Evolutionary conservation across 2,329 filamentous ascomycete species (phyloP).

Genomic region (Dothistroma pini): DNA sequence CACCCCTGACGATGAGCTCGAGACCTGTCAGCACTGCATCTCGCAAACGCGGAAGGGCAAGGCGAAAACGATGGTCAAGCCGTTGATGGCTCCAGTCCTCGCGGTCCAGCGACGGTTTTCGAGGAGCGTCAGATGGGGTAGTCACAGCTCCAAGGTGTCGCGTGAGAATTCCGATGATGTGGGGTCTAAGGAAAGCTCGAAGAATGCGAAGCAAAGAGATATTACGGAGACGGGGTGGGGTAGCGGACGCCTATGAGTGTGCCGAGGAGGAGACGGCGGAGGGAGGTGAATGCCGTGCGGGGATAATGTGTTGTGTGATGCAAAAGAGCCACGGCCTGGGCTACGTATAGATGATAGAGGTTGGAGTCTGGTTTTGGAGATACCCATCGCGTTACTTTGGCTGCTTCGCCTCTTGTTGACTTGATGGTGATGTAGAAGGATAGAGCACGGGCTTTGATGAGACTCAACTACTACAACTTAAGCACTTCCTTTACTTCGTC

Average conservation of each 20-base stretch:
- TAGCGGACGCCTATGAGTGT: neutral
- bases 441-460: too few relatives aligned
- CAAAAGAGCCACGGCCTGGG: too few relatives aligned
- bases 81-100: neutral
- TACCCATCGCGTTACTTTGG: too few relatives aligned
- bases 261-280: neutral
- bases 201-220: neutral
- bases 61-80: neutral
- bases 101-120: neutral
- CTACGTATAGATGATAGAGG: too few relatives aligned
- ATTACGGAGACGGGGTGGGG: conserved; percentile 8
- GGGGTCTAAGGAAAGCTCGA: neutral
- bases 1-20: neutral
- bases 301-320: too few relatives aligned
- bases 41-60: neutral
- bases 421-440: too few relatives aligned
- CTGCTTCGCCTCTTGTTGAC: too few relatives aligned
- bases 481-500: too few relatives aligned
- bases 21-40: conserved; percentile 5
- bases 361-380: too few relatives aligned
- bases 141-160: neutral
- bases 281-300: neutral
- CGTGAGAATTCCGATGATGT: neutral
- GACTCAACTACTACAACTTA: too few relatives aligned
- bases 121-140: neutral